Evolutionary conservation across 148 eudicot genomes (phyloP).

Genomic region (Spergularia bocconei): DNA sequence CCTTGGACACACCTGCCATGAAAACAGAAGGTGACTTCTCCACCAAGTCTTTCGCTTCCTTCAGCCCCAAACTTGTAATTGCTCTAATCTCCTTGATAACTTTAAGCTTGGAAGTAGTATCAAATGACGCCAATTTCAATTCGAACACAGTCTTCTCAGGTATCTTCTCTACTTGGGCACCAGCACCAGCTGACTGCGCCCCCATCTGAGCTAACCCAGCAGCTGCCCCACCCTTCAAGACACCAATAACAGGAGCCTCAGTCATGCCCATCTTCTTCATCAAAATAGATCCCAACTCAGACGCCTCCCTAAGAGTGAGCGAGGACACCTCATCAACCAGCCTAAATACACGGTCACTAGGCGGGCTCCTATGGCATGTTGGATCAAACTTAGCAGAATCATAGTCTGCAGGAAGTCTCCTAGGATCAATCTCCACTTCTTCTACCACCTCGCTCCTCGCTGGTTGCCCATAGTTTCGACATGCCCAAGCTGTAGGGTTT

Average conservation of each 20-base stretch:
- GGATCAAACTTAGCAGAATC: slow-evolving; percentile 88
- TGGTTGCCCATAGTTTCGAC: slow-evolving; percentile 52
- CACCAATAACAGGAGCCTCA: slow-evolving; percentile 65
- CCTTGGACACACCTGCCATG: slow-evolving; percentile 76
- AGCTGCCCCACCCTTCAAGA: slow-evolving; percentile 72
- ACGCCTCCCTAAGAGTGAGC: slow-evolving; percentile 59
- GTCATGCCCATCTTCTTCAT: slow-evolving; percentile 80
- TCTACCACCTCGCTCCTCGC: slow-evolving; percentile 55
- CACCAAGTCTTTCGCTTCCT: slow-evolving; percentile 94
- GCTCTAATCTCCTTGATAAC: slow-evolving; percentile 81
- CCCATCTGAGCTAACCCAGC: slow-evolving; percentile 56
- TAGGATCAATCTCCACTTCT: slow-evolving; percentile 78
- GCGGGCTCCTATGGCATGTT: slow-evolving; percentile 71
- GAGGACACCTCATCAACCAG: slow-evolving; percentile 80
- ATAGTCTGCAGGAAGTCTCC: slow-evolving; percentile 84
- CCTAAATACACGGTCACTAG: slow-evolving; percentile 72
- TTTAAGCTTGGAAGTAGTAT: slow-evolving; percentile 78
- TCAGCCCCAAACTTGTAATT: slow-evolving; percentile 77
- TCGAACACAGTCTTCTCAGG: slow-evolving; percentile 82
- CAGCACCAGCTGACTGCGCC: slow-evolving; percentile 38
- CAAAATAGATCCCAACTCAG: slow-evolving; percentile 57
- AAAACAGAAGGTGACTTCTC: slow-evolving; percentile 84
- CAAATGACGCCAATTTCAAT: slow-evolving; percentile 78
- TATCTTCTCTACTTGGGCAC: slow-evolving; percentile 56
- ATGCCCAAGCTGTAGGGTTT: slow-evolving; percentile 22